phyloP scores from a whole-genome alignment of 345 rosid genomes.

The Kandelia obovata region DNA sequence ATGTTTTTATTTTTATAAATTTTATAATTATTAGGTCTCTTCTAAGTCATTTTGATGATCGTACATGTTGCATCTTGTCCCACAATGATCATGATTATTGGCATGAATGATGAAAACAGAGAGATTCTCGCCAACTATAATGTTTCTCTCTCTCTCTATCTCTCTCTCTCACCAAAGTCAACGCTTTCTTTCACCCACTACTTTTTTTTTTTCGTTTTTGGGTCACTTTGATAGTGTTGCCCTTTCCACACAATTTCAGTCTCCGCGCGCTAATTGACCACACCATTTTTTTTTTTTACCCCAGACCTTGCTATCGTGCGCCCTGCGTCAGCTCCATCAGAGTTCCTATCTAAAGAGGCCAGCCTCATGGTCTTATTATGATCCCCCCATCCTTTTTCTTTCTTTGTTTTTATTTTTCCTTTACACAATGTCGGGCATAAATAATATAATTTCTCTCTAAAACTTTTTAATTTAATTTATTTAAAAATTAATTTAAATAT shows the following conservation, averaged over 20 bases:
- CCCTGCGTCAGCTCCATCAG: background rate
- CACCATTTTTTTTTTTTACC: background rate
- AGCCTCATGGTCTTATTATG: slow-evolving; percentile 2
- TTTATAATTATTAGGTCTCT: no score
- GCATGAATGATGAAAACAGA: background rate
- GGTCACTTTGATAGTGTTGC: background rate
- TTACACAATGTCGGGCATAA: background rate
- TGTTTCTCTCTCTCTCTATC: background rate
- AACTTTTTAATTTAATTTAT: no score
- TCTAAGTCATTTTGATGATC: background rate
- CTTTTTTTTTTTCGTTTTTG: slow-evolving; percentile 10
- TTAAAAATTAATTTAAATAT: no score
- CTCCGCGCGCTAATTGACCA: slow-evolving; percentile 24
- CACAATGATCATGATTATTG: slow-evolving; percentile 3
- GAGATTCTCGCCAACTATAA: background rate
- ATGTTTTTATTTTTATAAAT: no score
- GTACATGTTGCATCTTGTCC: background rate
- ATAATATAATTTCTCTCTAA: no score
- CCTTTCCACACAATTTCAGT: background rate
- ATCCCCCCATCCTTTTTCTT: no score
- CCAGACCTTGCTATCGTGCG: slow-evolving; percentile 19
- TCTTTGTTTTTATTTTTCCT: no score
- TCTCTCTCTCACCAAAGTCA: slow-evolving; percentile 24
- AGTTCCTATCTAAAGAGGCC: background rate
- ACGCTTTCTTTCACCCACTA: slow-evolving; percentile 36